Base-by-base conservation (phyloP, 768 basidiomycete genomes). In the Tulasnella calospora region DNA sequence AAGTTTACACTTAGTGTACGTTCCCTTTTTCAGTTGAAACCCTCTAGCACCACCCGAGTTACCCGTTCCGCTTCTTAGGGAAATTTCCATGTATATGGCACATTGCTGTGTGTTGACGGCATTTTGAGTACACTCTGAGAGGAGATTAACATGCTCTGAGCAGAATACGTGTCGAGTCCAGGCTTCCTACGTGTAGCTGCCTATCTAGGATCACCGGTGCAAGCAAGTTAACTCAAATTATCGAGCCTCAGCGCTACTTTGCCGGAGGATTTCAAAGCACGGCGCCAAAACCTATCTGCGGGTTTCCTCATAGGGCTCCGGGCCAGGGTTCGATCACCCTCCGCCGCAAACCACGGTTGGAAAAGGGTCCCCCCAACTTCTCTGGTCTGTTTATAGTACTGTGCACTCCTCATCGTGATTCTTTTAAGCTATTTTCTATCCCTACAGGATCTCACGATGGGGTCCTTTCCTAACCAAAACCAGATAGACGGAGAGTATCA, bases 291-390 rank as follows among this genome's bases (percentile, higher is more conserved):
- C 13, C 33, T 27, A 3, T 0, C 61, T 17, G 17, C 30, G 27
- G 61, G 27, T 33, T 30, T 27, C 61, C 61, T 44, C 44, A 33
- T 67, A 19, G 13, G 27, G 27, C 19, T 17, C 61, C 30, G 27
- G 61, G 5, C 61, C 61, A 33, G 61, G 6, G 17, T 9, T 35
- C 61, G 61, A 35, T 67, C 61, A 67, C 61, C 57, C 27, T 44
- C 61, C 61, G 61, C 61, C 61, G 61, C 30, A 67, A 67, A 67
- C 61, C 61, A 67, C 61, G 15, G 35, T 67, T 35, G 61, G 61
- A 33, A 67, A 67, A 0, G 7, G 61, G 61, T 67, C 19, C 61
- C 33, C 15, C 17, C 1, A 7, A 67, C 55, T 67, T 67, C 8
- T 67, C 9, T 27, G 61, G 13, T 33, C 33, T 67, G 61, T 67